phyloP scores from a whole-genome alignment of 805 yeast genomes.

The Jamesozyma rosinii region DNA sequence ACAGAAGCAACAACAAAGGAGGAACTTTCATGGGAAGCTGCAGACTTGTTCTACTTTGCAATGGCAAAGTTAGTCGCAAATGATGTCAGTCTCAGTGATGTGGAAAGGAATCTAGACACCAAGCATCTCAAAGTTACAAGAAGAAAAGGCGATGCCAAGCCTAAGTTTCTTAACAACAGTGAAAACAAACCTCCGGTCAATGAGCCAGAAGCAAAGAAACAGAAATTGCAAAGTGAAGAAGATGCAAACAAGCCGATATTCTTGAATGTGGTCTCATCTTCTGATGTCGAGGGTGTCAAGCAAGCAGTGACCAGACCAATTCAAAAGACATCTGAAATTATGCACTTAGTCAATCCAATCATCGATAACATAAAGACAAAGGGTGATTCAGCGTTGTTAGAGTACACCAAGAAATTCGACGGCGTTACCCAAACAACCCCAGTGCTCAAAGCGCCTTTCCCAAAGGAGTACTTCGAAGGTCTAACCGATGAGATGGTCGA shows the following conservation, averaged over 20 bases:
- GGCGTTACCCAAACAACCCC: slow-evolving; percentile 67
- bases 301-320: slow-evolving; percentile 84
- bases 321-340: slow-evolving; percentile 84
- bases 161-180: slow-evolving; percentile 46
- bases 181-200: slow-evolving; percentile 9
- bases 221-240: slow-evolving; percentile 11
- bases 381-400: slow-evolving; percentile 86
- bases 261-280: slow-evolving; percentile 20
- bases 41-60: slow-evolving; percentile 78
- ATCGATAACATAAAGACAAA: slow-evolving; percentile 62
- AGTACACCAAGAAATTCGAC: slow-evolving; percentile 84
- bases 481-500: slow-evolving; percentile 63
- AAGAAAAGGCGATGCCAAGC: slow-evolving; percentile 93
- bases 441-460: slow-evolving; percentile 80
- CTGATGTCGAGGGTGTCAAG: slow-evolving; percentile 36
- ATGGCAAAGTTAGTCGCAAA: slow-evolving; percentile 61
- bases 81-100: slow-evolving; percentile 72
- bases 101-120: slow-evolving; percentile 74
- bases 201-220: slow-evolving; percentile 11
- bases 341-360: slow-evolving; percentile 87
- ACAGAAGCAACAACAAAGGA: slow-evolving; percentile 65
- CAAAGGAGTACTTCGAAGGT: slow-evolving; percentile 62
- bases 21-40: slow-evolving; percentile 93
- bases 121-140: slow-evolving; percentile 83
- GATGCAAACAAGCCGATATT: slow-evolving; percentile 12